Conservation (phyloP, 352 stramenopile genomes). For the Phytophthora sansomeana region DNA sequence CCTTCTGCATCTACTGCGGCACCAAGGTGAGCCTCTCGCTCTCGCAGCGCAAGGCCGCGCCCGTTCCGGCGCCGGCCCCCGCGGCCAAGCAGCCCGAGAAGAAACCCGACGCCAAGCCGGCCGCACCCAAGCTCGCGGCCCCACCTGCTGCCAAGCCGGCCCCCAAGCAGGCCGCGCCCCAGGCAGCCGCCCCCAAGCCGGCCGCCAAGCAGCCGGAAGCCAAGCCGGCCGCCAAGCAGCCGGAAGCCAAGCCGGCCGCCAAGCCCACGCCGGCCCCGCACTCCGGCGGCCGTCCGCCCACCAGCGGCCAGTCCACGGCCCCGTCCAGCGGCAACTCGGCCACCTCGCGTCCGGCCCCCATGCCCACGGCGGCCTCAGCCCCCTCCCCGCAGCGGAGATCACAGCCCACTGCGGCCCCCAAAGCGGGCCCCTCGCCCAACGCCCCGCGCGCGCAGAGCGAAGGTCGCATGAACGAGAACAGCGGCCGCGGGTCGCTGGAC, state of each 20-base stretch:
- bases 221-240: constrained; percentile 30
- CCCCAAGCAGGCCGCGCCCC: constrained; percentile 19
- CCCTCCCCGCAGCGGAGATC: constrained; percentile 35
- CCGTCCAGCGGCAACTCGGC: constrained; percentile 35
- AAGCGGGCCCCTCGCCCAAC: constrained; percentile 7
- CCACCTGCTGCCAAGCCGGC: neutral
- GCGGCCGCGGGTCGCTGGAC: constrained; percentile 62
- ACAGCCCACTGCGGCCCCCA: neutral
- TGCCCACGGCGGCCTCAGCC: constrained; percentile 31
- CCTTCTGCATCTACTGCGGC: constrained; percentile 91
- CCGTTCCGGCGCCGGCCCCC: constrained; percentile 15
- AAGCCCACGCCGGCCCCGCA: constrained; percentile 28
- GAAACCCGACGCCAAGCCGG: constrained; percentile 16
- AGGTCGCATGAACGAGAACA: constrained; percentile 37
- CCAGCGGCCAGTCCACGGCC: constrained; percentile 36
- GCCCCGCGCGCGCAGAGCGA: constrained; percentile 40
- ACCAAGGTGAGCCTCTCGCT: constrained; percentile 82
- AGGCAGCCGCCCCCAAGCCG: constrained; percentile 15
- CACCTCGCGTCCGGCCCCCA: constrained; percentile 21
- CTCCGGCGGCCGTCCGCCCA: constrained; percentile 36
- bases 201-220: constrained; percentile 25
- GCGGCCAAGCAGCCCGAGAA: constrained; percentile 30
- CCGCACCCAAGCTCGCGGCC: constrained; percentile 16
- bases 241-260: constrained; percentile 22
- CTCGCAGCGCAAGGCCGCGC: constrained; percentile 55